Percentiles rank a stretch among this genome's conserved stretches.
Evolutionary conservation across 345 rosid species (phyloP).

Genomic region (Microcos paniculata): DNA sequence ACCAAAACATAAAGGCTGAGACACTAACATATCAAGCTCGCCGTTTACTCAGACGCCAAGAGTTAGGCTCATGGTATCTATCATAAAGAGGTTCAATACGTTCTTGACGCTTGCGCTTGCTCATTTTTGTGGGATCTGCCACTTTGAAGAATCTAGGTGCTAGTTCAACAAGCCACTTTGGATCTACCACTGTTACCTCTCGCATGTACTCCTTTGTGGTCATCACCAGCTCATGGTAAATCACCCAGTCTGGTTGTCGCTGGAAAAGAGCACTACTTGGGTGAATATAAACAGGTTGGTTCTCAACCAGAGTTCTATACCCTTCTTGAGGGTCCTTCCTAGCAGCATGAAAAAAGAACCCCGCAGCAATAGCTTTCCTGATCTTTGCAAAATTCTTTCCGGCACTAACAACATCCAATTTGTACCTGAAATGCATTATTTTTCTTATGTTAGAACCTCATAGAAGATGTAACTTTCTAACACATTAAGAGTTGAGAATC

Average conservation of each 20-base stretch:
- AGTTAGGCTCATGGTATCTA: slow-evolving; percentile 85
- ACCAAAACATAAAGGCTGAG: neutral
- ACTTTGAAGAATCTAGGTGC: slow-evolving; percentile 93
- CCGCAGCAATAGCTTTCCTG: slow-evolving; percentile 85
- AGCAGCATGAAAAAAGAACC: slow-evolving; percentile 83
- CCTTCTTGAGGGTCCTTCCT: slow-evolving; percentile 92
- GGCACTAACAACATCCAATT: slow-evolving; percentile 73
- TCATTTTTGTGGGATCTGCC: slow-evolving; percentile 80
- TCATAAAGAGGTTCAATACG: slow-evolving; percentile 86
- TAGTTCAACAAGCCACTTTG: slow-evolving; percentile 87
- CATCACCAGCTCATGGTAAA: slow-evolving; percentile 91
- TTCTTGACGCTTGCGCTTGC: slow-evolving; percentile 90
- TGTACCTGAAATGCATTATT: slow-evolving; percentile 48
- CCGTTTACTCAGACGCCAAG: slow-evolving; percentile 85
- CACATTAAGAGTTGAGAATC: neutral
- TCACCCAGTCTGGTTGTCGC: slow-evolving; percentile 96
- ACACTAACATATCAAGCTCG: slow-evolving; percentile 52
- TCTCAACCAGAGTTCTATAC: slow-evolving; percentile 78
- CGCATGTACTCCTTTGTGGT: slow-evolving; percentile 93
- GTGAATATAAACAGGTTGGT: slow-evolving; percentile 85
- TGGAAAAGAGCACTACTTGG: slow-evolving; percentile 92
- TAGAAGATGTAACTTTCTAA: neutral
- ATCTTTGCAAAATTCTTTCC: slow-evolving; percentile 77
- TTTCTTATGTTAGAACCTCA: neutral
- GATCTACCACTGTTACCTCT: slow-evolving; percentile 82